Base-by-base conservation (phyloP, 2,329 filamentous ascomycete genomes). In the Apiospora marii region DNA sequence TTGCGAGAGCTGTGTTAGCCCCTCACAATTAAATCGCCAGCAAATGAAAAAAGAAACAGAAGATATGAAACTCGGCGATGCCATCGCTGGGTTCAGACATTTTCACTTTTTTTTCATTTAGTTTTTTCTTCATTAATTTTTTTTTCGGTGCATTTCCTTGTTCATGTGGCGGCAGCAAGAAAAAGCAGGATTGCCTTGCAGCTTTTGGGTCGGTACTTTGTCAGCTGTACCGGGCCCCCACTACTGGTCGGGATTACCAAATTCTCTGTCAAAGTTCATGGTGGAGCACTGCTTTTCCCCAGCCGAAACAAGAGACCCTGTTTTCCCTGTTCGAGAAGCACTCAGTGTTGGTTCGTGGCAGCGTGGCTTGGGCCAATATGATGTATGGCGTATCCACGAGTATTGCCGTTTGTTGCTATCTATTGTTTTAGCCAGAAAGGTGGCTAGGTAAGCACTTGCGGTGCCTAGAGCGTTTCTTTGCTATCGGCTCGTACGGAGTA, bases 251-350 rank as follows among this genome's bases (percentile, higher is more conserved):
- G 58, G 30, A 64, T 64, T 64, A 64, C 19, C 34, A 41, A 64
- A 64, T 64, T 19, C 58, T 64, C 58, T 64, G 34, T 64, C 58
- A 64, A 41, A 64, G 58, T 64, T 64, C 58, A 24, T 64, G 58
- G 58, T 64, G 58, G 58, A 34, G 58, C 27, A 30, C 27, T 30
- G n/a, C n/a, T n/a, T n/a, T n/a, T 27, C 58, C 34, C 34, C 58
- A 41, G 58, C 58, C 58, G 34, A 64, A 64, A 64, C 58, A 64
- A 64, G 41, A 41, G 58, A 41, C 58, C 58, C 58, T 37, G 30
- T 64, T 64, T 61, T 61, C 16, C 16, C 53, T 61, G 19, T 37
- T 64, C 34, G 34, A 64, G 34, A 64, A 64, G 19, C 58, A 41
- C 22, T 30, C 27, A 30, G n/a, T 22, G 34, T 7, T 41, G 19